Percentiles rank a stretch among this genome's conserved stretches.
phyloP scores from a whole-genome alignment of 306 rosid genomes.

The Fagus crenata region DNA sequence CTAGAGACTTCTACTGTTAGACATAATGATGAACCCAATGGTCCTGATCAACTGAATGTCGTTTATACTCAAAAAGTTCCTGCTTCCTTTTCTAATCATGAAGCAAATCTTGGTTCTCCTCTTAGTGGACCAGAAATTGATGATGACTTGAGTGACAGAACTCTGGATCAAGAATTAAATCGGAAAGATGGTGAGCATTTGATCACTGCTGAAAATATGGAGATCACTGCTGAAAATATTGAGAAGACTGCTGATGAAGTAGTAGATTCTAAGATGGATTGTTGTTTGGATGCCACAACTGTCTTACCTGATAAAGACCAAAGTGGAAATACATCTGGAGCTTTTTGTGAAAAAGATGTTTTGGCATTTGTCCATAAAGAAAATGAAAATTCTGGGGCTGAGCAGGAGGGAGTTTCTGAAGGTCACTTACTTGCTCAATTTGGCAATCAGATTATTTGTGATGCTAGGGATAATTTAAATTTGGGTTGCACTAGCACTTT shows the following conservation, averaged over 20 bases:
- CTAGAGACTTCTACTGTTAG: slow-evolving; percentile 52
- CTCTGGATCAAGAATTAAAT: slow-evolving; percentile 31
- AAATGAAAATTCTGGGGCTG: slow-evolving; percentile 37
- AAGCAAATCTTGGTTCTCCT: slow-evolving; percentile 37
- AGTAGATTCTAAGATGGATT: slow-evolving; percentile 41
- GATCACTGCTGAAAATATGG: slow-evolving; percentile 37
- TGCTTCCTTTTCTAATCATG: slow-evolving; percentile 35
- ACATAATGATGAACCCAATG: slow-evolving; percentile 31
- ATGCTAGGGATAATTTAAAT: slow-evolving; percentile 31
- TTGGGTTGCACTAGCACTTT: slow-evolving; percentile 21
- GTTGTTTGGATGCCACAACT: slow-evolving; percentile 29
- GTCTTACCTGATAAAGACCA: slow-evolving; percentile 30
- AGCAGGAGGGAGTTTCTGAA: slow-evolving; percentile 40
- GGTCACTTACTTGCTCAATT: slow-evolving; percentile 29
- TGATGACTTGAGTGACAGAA: slow-evolving; percentile 31
- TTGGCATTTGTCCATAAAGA: slow-evolving; percentile 30
- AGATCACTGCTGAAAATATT: neutral
- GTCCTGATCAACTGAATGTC: slow-evolving; percentile 24
- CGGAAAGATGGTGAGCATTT: slow-evolving; percentile 42
- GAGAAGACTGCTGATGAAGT: slow-evolving; percentile 33
- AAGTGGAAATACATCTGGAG: slow-evolving; percentile 31
- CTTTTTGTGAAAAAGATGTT: slow-evolving; percentile 32
- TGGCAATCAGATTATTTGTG: slow-evolving; percentile 22
- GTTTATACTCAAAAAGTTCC: slow-evolving; percentile 31
- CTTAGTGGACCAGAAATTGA: slow-evolving; percentile 42